Evolutionary conservation across 305 asterid species (phyloP).

Genomic region (Solanum hybrid): DNA sequence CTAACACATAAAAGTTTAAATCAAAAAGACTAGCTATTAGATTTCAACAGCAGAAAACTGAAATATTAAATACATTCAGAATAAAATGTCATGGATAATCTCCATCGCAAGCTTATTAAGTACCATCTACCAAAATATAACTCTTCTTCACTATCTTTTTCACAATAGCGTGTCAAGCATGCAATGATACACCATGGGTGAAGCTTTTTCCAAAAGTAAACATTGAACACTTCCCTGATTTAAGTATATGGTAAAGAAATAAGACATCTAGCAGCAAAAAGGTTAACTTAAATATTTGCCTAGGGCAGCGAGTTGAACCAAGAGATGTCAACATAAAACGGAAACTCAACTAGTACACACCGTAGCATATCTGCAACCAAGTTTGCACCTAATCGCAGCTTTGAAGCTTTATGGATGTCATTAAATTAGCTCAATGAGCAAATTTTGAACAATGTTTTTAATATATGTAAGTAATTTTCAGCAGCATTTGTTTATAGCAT

Average conservation of each 20-base stretch:
- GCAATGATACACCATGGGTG: not conserved
- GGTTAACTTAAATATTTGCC: not conserved
- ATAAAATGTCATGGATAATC: not conserved
- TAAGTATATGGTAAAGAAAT: not conserved
- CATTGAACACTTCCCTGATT: not conserved
- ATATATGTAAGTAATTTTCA: not conserved
- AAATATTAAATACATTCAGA: not conserved
- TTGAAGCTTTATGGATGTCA: not conserved
- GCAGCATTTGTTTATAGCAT: not conserved
- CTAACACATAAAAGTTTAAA: not conserved
- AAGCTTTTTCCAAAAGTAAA: not conserved
- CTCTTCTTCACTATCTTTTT: not conserved
- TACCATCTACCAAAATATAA: not conserved
- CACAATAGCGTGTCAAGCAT: not conserved
- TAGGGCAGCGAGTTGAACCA: not conserved
- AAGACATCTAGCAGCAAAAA: not conserved
- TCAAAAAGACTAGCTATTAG: not conserved
- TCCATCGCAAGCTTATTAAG: not conserved
- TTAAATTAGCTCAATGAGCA: not conserved
- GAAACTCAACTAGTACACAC: not conserved
- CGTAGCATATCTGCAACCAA: not conserved
- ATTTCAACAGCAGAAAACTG: not conserved
- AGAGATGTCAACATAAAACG: not conserved
- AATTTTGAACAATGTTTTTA: not conserved
- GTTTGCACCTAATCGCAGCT: not conserved